Base-by-base conservation (phyloP, 208 protist species). In the Acanthamoeba sp. region DNA sequence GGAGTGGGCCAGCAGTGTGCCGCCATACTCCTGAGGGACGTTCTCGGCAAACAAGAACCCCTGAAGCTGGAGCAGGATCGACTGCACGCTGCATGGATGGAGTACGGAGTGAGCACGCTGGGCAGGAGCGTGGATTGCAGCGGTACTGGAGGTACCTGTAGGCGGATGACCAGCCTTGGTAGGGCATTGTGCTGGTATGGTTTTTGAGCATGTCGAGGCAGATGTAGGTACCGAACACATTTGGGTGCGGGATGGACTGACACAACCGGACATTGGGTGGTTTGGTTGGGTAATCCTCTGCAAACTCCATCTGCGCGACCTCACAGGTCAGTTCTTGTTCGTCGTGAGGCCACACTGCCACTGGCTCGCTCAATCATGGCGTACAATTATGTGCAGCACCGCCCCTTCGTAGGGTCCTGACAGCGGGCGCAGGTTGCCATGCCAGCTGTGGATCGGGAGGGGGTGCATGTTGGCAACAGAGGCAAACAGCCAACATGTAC, bases 151-250 rank as follows among this genome's bases (percentile, higher is more conserved):
- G 1, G 20, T 42, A 76, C 66, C 66, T 76, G 87, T 92, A 92
- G 38, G 87, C 87, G 6, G 87, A 71, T 0, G 64, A 59, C 87
- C 87, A 92, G 0, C 87, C 87, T 14, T 22, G 18, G 29, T 92
- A 92, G 36, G 55, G 52, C 27, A n/a, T 24, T 2, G 5, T 6
- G 18, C 5, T 5, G 78, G n/a, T 50, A n/a, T 36, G 12, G 9
- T 22, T 14, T 45, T 92, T 92, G n/a, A 92, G 87, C 87, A 92
- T 92, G 87, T 92, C 87, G 27, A 92, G 55, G 27, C 87, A 92
- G 59, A 92, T 92, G 87, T 92, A 71, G 52, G 5, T n/a, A 12
- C 52, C 52, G 29, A 92, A 92, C 40, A 80, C 64, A 27, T 92
- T 92, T n/a, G 87, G 87, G 34, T 92, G 87, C 7, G 59, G 59